Conservation (phyloP, 768 basidiomycete species). For the Hebeloma cylindrosporum region DNA sequence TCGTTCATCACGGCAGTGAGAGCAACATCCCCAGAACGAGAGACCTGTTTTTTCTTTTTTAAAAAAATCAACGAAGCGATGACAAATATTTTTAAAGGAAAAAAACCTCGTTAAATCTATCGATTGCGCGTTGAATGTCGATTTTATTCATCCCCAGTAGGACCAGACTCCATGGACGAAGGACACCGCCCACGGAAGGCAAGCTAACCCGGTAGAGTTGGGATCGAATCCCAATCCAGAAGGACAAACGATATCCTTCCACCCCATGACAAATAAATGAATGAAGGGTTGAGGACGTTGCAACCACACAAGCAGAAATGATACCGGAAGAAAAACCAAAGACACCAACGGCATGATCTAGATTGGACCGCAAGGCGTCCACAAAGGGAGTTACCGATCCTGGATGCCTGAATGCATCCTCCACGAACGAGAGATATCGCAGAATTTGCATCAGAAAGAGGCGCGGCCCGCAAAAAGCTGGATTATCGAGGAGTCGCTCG, state of each 20-base stretch:
- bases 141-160: slow-evolving; percentile 31
- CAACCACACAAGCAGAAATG: slow-evolving; percentile 52
- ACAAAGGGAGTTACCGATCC: slow-evolving; percentile 22
- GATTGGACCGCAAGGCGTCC: slow-evolving; percentile 34
- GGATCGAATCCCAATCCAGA: slow-evolving; percentile 53
- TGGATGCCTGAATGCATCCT: slow-evolving; percentile 12
- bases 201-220: slow-evolving; percentile 34
- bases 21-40: slow-evolving; percentile 30
- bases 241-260: slow-evolving; percentile 48
- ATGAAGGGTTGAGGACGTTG: slow-evolving; percentile 38
- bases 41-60: too few species aligned
- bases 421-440: slow-evolving; percentile 49
- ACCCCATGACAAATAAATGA: slow-evolving; percentile 44
- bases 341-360: slow-evolving; percentile 35
- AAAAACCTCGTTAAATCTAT: slow-evolving; percentile 26
- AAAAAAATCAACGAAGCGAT: slow-evolving; percentile 7
- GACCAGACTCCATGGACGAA: slow-evolving; percentile 47
- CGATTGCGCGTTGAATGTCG: slow-evolving; percentile 21
- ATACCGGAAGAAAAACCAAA: slow-evolving; percentile 61
- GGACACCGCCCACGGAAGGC: slow-evolving; percentile 7
- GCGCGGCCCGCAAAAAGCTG: slow-evolving; percentile 47
- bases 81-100: not conserved
- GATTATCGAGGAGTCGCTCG: slow-evolving; percentile 40
- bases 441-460: slow-evolving; percentile 54
- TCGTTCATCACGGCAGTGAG: slow-evolving; percentile 53